Evolutionary conservation across 768 basidiomycete genomes (phyloP).

Genomic region (Lactarius hengduanensis): DNA sequence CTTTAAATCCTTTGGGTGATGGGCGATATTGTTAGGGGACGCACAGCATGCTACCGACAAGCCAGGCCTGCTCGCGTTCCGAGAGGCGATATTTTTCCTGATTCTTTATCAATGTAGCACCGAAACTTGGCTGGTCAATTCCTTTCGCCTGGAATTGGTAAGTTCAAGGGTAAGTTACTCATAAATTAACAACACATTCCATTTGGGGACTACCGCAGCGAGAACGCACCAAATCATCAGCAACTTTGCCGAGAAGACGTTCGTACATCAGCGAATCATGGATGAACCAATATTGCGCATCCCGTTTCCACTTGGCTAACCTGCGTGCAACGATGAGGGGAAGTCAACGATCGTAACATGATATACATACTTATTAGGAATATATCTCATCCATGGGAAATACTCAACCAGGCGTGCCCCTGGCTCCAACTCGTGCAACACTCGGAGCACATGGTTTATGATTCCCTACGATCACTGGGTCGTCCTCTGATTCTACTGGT

Average conservation of each 20-base stretch:
- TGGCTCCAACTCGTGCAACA: background rate
- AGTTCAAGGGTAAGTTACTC: background rate
- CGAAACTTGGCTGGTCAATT: slow-evolving; percentile 6
- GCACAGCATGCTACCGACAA: slow-evolving; percentile 21
- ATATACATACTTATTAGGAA: no score
- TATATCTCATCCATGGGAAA: no score
- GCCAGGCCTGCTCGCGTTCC: slow-evolving; percentile 11
- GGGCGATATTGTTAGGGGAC: slow-evolving; percentile 6
- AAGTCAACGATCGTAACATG: no score
- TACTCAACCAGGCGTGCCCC: background rate
- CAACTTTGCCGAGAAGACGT: no score
- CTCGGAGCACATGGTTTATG: background rate
- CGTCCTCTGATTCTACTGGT: slow-evolving; percentile 19
- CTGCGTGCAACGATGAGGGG: no score
- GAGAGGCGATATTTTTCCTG: no score
- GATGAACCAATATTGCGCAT: no score
- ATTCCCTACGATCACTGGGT: background rate
- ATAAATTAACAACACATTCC: no score
- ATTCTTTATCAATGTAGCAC: background rate
- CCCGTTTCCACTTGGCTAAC: no score
- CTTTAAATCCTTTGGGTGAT: background rate
- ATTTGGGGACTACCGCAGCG: no score
- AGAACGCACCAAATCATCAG: no score
- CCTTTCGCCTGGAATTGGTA: background rate
- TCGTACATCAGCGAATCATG: no score